These are phyloP conservation scores for Aspergillus heteromorphus DNA, from an alignment of 495 filamentous ascomycete genomes.

Conservation along the genomic window DNA sequence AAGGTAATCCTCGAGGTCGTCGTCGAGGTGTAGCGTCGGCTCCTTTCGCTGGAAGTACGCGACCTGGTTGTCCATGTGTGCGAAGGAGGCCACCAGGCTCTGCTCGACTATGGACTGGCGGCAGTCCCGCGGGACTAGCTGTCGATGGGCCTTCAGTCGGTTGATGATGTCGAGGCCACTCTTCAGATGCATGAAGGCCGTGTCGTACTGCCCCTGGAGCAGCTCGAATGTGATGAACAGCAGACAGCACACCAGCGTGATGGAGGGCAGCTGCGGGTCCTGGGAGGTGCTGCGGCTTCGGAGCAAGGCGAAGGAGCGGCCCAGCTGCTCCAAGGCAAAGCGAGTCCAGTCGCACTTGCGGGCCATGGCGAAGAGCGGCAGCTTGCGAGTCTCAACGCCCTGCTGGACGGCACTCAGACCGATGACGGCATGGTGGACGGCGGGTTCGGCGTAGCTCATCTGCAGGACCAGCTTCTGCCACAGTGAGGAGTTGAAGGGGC, in stretches of 20 bases:
- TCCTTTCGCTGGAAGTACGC: conserved; percentile 10
- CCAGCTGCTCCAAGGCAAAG: conserved; percentile 20
- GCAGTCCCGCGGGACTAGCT: background rate
- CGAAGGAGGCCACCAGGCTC: conserved; percentile 7
- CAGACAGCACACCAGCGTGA: conserved; percentile 19
- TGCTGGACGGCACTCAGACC: conserved; percentile 19
- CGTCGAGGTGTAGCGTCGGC: conserved; percentile 8
- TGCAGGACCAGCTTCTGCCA: conserved; percentile 17
- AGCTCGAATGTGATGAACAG: conserved; percentile 17
- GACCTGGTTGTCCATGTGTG: conserved; percentile 15
- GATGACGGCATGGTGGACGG: conserved; percentile 21
- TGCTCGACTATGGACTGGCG: background rate
- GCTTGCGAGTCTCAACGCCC: conserved; percentile 9
- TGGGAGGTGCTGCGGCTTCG: conserved; percentile 10
- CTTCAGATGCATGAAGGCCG: conserved; percentile 15
- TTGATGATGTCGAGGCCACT: conserved; percentile 18
- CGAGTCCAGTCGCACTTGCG: conserved; percentile 7
- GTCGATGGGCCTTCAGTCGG: conserved; percentile 3
- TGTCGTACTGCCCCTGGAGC: conserved; percentile 13
- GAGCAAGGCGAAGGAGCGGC: conserved; percentile 11
- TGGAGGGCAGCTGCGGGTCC: conserved; percentile 13
- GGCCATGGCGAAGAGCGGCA: conserved; percentile 13
- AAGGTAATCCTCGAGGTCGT: background rate
- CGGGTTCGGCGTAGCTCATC: conserved; percentile 14
- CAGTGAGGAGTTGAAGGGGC: conserved; percentile 16